Percentiles rank a stretch among this genome's conserved stretches.
Conservation (phyloP, 306 rosid species). For the Vigna unguiculata region DNA sequence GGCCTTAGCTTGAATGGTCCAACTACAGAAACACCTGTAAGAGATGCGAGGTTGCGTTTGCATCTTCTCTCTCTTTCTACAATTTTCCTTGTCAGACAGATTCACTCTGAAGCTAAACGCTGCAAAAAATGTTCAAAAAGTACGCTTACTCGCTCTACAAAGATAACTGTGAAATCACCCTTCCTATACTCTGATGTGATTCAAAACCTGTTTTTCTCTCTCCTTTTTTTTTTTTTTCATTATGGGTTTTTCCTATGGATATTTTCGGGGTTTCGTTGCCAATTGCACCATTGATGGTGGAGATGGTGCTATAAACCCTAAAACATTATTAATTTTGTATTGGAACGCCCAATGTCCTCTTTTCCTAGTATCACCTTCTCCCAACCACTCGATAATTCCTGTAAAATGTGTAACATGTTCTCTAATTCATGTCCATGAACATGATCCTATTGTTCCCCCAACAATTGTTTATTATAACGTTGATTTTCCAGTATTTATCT, state of each 20-base stretch:
- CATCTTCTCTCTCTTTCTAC: conserved; percentile 36
- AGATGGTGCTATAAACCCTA: conserved; percentile 33
- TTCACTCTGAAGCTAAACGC: conserved; percentile 39
- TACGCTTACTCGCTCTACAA: conserved; percentile 22
- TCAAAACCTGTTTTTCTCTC: background rate
- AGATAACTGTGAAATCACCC: background rate
- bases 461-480: conserved; percentile 1
- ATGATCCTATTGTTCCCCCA: conserved; percentile 3
- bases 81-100: conserved; percentile 26
- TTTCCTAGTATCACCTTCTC: background rate
- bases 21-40: conserved; percentile 16
- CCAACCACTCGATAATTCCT: background rate
- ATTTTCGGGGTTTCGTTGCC: background rate
- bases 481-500: conserved; percentile 25
- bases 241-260: background rate
- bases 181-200: conserved; percentile 10
- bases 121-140: conserved; percentile 59
- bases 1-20: conserved; percentile 14
- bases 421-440: background rate
- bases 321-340: conserved; percentile 9
- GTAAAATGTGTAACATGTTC: conserved; percentile 1
- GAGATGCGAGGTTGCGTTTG: conserved; percentile 33
- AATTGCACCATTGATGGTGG: conserved; percentile 25
- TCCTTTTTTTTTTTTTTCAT: background rate
- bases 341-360: background rate